Evolutionary conservation across 2,329 filamentous ascomycete species (phyloP), one percentile per base, ranked within the genome.

Genomic region (Tolypocladium ophioglossoides): DNA sequence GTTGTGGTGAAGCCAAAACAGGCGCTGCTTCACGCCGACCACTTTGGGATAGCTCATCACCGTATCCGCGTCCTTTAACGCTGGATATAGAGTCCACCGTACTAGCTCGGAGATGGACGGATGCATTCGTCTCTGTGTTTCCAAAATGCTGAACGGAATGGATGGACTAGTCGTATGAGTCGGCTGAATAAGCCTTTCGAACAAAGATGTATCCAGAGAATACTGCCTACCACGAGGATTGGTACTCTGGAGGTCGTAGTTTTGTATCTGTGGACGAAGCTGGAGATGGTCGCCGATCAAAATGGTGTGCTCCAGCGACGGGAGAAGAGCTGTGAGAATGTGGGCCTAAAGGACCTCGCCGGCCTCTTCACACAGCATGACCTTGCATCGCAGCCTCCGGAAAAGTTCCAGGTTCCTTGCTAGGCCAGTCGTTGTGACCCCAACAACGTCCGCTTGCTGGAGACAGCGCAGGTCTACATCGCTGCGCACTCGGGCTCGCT

Each of bases 331-430:
- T 0, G 80, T 80, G 1, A 87, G 63, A 3, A 80, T 69, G 55
- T 87, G 83, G 0, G 80, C 73, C 63, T 89, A 85, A 35, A 87
- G 70, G 0, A 88, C 80, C 57, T 89, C 84, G 0, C 78, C 85
- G 2, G 85, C 85, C 61, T 89, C 85, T 63, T 89, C 85, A 37
- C 80, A 85, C 1, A 88, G 63, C 18, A 88, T 64, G 0, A 86
- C 76, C 56, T 85, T 84, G 35, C 71, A 69, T 8, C 67, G 62
- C 2, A 85, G 56, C 9, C 72, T 71, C 9, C 74, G 71, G 0
- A 87, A 68, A 1, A 79, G 58, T 0, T 72, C 65, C 0, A 82
- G 64, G 18, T 79, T 75, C 22, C 69, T 67, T 0, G 83, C 82
- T 2, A 85, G 67, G 0, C 81, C 81, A 0, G 77, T 80, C 0